phyloP scores from a whole-genome alignment of 2,329 filamentous ascomycete species.

The Chrysosporium queenslandicum region DNA sequence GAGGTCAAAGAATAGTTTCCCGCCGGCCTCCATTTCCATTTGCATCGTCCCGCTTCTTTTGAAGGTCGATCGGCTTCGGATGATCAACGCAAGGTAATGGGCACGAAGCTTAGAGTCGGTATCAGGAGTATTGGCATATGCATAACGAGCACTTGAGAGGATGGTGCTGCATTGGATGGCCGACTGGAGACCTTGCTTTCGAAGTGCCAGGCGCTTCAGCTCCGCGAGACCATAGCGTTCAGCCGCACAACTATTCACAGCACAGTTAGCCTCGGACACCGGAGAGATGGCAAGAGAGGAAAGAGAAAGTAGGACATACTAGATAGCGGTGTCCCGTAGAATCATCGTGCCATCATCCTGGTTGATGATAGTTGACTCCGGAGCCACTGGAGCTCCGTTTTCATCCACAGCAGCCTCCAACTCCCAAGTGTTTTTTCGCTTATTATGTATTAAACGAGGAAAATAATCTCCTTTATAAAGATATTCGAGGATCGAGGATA shows the following conservation, averaged over 20 bases:
- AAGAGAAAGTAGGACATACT: constrained; percentile 38
- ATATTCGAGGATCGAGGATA: constrained; percentile 81
- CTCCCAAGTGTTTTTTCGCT: constrained; percentile 68
- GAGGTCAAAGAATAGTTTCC: constrained; percentile 82
- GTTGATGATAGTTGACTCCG: constrained; percentile 59
- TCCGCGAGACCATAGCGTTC: constrained; percentile 75
- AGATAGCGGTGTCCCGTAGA: constrained; percentile 81
- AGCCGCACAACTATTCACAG: constrained; percentile 54
- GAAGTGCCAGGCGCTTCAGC: constrained; percentile 70
- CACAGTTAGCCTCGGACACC: neutral
- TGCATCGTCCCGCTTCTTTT: constrained; percentile 94
- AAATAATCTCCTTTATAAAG: constrained; percentile 93
- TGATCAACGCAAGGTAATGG: constrained; percentile 86
- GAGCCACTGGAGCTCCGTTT: constrained; percentile 23
- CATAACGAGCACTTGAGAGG: constrained; percentile 74
- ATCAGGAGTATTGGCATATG: constrained; percentile 80
- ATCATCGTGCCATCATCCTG: constrained; percentile 56
- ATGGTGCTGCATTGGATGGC: constrained; percentile 79
- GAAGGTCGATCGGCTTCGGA: constrained; percentile 76
- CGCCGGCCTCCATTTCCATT: constrained; percentile 81
- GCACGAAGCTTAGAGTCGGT: constrained; percentile 82
- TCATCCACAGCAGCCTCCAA: constrained; percentile 54
- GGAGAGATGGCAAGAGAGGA: neutral
- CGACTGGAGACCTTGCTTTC: constrained; percentile 81
- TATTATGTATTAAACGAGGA: constrained; percentile 71